phyloP scores from a whole-genome alignment of 768 basidiomycete species.

The Kwoniella mangroviensis region DNA sequence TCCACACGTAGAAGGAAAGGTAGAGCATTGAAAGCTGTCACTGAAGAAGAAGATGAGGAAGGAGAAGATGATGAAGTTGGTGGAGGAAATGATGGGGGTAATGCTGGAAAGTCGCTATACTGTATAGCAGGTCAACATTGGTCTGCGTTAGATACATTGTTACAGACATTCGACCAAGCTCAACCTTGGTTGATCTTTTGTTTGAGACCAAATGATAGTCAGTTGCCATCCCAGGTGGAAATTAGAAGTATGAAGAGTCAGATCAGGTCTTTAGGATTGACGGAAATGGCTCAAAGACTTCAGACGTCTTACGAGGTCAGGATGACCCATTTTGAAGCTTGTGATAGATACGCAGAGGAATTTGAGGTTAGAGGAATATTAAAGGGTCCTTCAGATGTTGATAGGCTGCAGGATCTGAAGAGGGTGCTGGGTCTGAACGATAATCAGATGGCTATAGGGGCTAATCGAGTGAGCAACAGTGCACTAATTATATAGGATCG shows the following conservation, averaged over 20 bases:
- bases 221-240: slow-evolving; percentile 91
- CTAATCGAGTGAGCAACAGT: slow-evolving; percentile 70
- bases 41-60: slow-evolving; percentile 48
- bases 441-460: slow-evolving; percentile 77
- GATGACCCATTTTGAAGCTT: slow-evolving; percentile 85
- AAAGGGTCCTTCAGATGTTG: slow-evolving; percentile 68
- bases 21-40: slow-evolving; percentile 42
- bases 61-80: slow-evolving; percentile 46
- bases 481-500: background rate
- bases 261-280: slow-evolving; percentile 76
- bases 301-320: slow-evolving; percentile 77
- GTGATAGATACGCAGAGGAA: slow-evolving; percentile 76
- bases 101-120: slow-evolving; percentile 59
- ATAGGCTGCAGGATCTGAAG: slow-evolving; percentile 52
- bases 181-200: slow-evolving; percentile 92
- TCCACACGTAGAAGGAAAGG: slow-evolving; percentile 70
- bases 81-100: slow-evolving; percentile 42
- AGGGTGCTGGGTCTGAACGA: slow-evolving; percentile 64
- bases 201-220: slow-evolving; percentile 92
- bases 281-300: slow-evolving; percentile 74
- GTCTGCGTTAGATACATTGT: slow-evolving; percentile 78
- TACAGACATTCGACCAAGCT: slow-evolving; percentile 85
- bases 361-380: slow-evolving; percentile 65
- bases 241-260: slow-evolving; percentile 90
- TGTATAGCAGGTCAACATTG: slow-evolving; percentile 90